These are phyloP conservation scores for Claviceps humidiphila DNA, from an alignment of 2,329 filamentous ascomycete genomes.

Conservation along the genomic window DNA sequence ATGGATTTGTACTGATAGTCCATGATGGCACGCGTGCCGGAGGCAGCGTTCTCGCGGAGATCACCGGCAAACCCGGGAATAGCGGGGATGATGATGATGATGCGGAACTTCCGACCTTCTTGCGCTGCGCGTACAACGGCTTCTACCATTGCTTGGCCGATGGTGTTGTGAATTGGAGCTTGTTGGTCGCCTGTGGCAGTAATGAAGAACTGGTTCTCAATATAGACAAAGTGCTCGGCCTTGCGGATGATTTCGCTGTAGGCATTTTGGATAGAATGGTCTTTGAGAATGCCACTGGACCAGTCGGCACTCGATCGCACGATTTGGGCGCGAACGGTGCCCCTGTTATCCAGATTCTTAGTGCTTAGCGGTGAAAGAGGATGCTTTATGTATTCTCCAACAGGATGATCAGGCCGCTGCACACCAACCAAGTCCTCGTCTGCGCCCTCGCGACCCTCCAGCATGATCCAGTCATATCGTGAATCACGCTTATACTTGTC, in stretches of 20 bases:
- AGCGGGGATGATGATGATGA: slow-evolving; percentile 82
- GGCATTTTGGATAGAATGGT: slow-evolving; percentile 78
- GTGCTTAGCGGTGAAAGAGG: slow-evolving; percentile 55
- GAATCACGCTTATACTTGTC: slow-evolving; percentile 93
- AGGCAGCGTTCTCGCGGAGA: slow-evolving; percentile 67
- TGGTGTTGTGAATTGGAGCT: slow-evolving; percentile 70
- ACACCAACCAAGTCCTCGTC: slow-evolving; percentile 81
- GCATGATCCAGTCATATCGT: slow-evolving; percentile 69
- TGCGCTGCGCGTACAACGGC: slow-evolving; percentile 70
- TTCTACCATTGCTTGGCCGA: slow-evolving; percentile 82
- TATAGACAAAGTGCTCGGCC: slow-evolving; percentile 88
- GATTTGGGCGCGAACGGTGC: slow-evolving; percentile 69
- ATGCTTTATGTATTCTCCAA: slow-evolving; percentile 76
- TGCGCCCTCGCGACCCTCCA: slow-evolving; percentile 62
- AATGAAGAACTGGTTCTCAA: slow-evolving; percentile 98
- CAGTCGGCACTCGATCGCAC: slow-evolving; percentile 87
- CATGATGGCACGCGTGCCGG: slow-evolving; percentile 88
- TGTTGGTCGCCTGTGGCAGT: slow-evolving; percentile 87
- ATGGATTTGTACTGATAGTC: slow-evolving; percentile 98
- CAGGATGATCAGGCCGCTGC: slow-evolving; percentile 76
- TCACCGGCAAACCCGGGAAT: slow-evolving; percentile 93
- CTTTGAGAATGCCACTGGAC: slow-evolving; percentile 78
- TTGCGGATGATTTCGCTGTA: slow-evolving; percentile 75
- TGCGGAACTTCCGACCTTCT: slow-evolving; percentile 74
- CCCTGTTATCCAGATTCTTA: slow-evolving; percentile 51